A percentile compares a stretch with the other conserved stretches of the same genome.
Evolutionary conservation across 2,329 filamentous ascomycete species (phyloP).

Genomic region (Trichoderma afroharzianum): DNA sequence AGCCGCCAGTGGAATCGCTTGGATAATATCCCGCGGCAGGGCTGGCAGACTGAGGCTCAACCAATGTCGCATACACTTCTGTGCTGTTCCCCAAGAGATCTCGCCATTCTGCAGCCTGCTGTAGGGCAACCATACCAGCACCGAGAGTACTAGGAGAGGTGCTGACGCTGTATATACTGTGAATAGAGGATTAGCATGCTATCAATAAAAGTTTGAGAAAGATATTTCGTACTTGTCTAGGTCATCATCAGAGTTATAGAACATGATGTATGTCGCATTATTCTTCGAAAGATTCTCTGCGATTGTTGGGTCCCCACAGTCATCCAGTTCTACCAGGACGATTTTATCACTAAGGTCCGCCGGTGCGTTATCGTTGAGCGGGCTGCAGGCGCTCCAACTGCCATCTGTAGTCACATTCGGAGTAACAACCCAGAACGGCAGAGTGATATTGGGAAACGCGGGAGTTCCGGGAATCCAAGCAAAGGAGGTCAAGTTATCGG

Average conservation of each 20-base stretch:
- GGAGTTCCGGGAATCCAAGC: constrained; percentile 2
- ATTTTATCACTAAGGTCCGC: constrained; percentile 54
- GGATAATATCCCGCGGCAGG: background rate
- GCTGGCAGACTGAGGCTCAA: background rate
- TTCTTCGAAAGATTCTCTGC: constrained; percentile 49
- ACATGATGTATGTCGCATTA: constrained; percentile 55
- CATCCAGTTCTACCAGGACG: constrained; percentile 54
- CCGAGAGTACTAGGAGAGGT: constrained; percentile 28
- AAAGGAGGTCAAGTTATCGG: background rate
- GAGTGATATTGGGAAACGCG: constrained; percentile 15
- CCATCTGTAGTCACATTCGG: constrained; percentile 42
- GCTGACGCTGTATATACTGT: background rate
- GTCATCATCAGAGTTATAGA: constrained; percentile 53
- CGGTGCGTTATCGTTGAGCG: constrained; percentile 47
- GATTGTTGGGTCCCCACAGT: constrained; percentile 46
- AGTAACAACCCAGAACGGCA: constrained; percentile 48
- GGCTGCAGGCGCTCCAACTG: constrained; percentile 48
- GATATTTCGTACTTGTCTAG: background rate
- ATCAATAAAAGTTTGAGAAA: too few species aligned
- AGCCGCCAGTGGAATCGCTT: constrained; percentile 48
- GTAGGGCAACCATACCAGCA: constrained; percentile 30
- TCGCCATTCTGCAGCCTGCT: constrained; percentile 27
- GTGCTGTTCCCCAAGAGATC: background rate
- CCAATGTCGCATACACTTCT: background rate
- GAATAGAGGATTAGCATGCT: background rate